Evolutionary conservation across 306 rosid species (phyloP), one percentile per base, ranked within the genome.

Genomic region (Acacia acuminata): DNA sequence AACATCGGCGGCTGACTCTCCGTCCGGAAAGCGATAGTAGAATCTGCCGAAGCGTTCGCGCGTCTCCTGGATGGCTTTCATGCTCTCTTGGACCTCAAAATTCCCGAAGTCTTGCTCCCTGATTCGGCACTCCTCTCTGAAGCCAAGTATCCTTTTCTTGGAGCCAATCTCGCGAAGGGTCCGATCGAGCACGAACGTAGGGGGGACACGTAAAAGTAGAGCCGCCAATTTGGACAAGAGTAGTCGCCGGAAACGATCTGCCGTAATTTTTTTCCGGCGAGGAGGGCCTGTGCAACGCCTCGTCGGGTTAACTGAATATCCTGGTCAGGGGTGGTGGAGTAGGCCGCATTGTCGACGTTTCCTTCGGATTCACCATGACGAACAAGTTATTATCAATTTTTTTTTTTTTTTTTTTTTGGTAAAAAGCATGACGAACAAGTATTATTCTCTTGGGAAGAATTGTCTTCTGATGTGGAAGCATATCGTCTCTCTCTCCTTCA

Each of bases 31-130:
- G 0, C 98, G 94, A 67, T 95, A 95, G 85, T 90, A 95, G 83
- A 95, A 95, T 5, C 97, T 86, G 0, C 98, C 98, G 19, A 92
- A 95, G 1, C 88, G 81, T 73, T 88, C 87, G 14, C 98, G 84
- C 0, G 90, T 80, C 87, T 88, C 82, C 81, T 96, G 88, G n/a
- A 87, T 66, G 3, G n/a, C 81, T 34, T 79, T 81, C 99, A 96
- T 96, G 22, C 94, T 83, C 84, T 96, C 99, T 78, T 92, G 69
- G 20, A 88, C 91, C 79, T 96, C 98, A 60, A 96, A 96, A 77
- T 96, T 96, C 17, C 97, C 99, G 22, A 96, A 96, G 67, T 96
- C 99, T 83, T 96, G 98, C 61, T 96, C 99, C 11, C 98, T 63
- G 10, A 95, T 42, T 63, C 98, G 89, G 43, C 97, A 92, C 87